These are phyloP conservation scores for Amauroascus niger DNA, from an alignment of 2,329 filamentous ascomycete species.

Conservation along the genomic window DNA sequence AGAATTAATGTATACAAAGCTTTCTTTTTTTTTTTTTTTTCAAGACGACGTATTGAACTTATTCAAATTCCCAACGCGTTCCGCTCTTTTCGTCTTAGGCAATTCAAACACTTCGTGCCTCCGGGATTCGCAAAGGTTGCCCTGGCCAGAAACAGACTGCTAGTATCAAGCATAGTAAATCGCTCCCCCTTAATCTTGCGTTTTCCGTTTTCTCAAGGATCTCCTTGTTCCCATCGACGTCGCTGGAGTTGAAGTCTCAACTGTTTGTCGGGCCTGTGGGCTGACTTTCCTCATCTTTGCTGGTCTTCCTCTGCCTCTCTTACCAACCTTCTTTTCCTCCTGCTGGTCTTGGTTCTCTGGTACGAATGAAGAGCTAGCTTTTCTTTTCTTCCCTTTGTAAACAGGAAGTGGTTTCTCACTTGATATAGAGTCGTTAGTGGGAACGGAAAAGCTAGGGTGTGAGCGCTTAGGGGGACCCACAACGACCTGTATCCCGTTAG, in stretches of 20 bases:
- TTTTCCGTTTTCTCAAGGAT: conserved; percentile 1
- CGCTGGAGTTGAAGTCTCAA: background rate
- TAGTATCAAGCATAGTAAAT: background rate
- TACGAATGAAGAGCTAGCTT: background rate
- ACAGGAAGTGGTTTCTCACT: background rate
- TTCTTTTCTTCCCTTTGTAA: conserved; percentile 8
- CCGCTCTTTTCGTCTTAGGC: background rate
- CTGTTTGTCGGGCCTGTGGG: background rate
- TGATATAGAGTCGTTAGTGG: conserved; percentile 3
- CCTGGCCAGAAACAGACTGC: background rate
- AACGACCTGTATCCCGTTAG: conserved; percentile 6
- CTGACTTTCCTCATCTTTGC: background rate
- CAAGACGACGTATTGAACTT: background rate
- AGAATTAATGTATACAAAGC: background rate
- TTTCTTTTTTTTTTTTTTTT: background rate
- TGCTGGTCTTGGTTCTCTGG: background rate
- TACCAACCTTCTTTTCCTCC: background rate
- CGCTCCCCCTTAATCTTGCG: background rate
- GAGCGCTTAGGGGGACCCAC: conserved; percentile 5
- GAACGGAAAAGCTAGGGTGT: background rate
- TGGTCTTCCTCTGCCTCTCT: conserved; percentile 6
- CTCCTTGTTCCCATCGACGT: background rate
- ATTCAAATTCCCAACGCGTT: background rate
- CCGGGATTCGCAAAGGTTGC: background rate
- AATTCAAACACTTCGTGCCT: background rate